Conservation (phyloP, 2,329 filamentous ascomycete genomes). For the Neopestalotiopsis sp. region DNA sequence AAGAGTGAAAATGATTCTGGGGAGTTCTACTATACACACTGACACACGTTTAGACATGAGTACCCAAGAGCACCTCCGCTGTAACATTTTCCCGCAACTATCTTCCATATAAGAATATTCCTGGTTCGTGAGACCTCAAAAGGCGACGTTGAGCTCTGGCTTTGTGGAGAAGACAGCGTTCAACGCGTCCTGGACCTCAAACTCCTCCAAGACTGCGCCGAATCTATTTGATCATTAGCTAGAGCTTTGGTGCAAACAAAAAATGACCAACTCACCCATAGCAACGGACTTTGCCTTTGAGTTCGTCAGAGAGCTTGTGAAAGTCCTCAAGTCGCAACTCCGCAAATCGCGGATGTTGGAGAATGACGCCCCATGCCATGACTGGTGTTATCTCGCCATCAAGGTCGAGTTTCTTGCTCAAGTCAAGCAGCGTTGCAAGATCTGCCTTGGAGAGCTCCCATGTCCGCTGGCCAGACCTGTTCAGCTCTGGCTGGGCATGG, state of each 20-base stretch:
- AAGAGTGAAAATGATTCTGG: too few species aligned
- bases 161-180: slow-evolving; percentile 71
- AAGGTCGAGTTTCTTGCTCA: slow-evolving; percentile 81
- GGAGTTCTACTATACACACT: too few species aligned
- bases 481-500: slow-evolving; percentile 37
- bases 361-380: slow-evolving; percentile 89
- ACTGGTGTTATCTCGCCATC: slow-evolving; percentile 93
- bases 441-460: slow-evolving; percentile 80
- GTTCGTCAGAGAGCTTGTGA: slow-evolving; percentile 71
- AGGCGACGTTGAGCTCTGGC: slow-evolving; percentile 38
- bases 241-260: background rate
- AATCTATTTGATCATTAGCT: slow-evolving; percentile 48
- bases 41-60: background rate
- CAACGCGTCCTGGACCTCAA: slow-evolving; percentile 78
- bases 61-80: background rate
- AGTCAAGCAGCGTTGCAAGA: slow-evolving; percentile 79
- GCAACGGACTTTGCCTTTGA: slow-evolving; percentile 83
- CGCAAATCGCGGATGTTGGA: slow-evolving; percentile 70
- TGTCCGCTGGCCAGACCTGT: slow-evolving; percentile 66
- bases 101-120: background rate
- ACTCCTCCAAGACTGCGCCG: slow-evolving; percentile 68
- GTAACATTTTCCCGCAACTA: background rate
- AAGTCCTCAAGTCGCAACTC: slow-evolving; percentile 74
- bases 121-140: background rate
- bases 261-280: slow-evolving; percentile 71